Percentiles rank a stretch among this genome's conserved stretches.
These are phyloP conservation scores for Spizellomyces sp. DNA, from an alignment of 192 early-diverging fungal species.

Conservation along the genomic window DNA sequence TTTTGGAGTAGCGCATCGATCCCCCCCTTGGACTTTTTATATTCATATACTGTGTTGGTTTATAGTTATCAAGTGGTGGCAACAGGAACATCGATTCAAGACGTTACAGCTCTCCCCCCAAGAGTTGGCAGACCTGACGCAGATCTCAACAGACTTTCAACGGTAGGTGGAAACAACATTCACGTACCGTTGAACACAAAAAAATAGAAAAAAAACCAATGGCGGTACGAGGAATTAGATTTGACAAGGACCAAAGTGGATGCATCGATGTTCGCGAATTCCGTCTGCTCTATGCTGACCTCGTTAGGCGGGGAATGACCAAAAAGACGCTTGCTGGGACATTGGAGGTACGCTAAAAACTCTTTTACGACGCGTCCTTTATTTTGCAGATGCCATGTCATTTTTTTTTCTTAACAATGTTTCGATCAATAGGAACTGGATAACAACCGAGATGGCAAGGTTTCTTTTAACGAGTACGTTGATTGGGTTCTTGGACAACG, in stretches of 20 bases:
- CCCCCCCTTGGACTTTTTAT: too few relatives aligned
- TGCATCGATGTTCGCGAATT: slow-evolving; percentile 42
- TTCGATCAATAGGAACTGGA: slow-evolving; percentile 29
- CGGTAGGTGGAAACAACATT: background rate
- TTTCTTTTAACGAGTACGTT: slow-evolving; percentile 42
- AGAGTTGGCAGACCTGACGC: slow-evolving; percentile 25
- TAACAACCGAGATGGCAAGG: slow-evolving; percentile 40
- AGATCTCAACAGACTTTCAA: slow-evolving; percentile 36
- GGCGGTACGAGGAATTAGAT: too few relatives aligned
- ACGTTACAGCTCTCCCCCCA: slow-evolving; percentile 25
- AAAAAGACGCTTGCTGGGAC: slow-evolving; percentile 35
- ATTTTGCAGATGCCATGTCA: background rate
- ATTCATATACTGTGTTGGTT: too few relatives aligned
- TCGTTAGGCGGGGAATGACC: slow-evolving; percentile 35
- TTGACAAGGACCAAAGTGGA: slow-evolving; percentile 40
- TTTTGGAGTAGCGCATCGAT: too few relatives aligned
- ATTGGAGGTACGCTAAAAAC: slow-evolving; percentile 15
- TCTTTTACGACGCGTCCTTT: too few relatives aligned
- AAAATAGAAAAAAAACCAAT: too few relatives aligned
- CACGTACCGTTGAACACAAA: too few relatives aligned
- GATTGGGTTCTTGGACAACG: slow-evolving; percentile 27
- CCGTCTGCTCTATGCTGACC: slow-evolving; percentile 38
- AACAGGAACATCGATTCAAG: slow-evolving; percentile 33
- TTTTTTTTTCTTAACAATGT: background rate
- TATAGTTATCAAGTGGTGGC: slow-evolving; percentile 46